Evolutionary conservation across 441 rosid genomes (phyloP).

Genomic region (Pelargonium cotyledonis): DNA sequence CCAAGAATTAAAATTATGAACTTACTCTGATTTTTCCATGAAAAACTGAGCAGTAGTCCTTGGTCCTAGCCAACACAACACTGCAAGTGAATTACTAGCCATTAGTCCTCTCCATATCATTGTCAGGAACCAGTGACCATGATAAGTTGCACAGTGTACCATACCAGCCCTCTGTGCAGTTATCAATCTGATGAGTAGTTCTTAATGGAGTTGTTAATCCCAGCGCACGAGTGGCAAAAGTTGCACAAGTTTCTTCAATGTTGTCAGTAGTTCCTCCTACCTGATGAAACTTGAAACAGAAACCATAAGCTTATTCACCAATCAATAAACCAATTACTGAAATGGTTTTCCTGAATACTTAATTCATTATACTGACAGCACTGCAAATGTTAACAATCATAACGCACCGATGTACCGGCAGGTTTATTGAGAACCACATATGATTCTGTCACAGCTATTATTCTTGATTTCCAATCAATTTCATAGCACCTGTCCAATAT

Average conservation of each 20-base stretch:
- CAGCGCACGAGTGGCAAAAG: conserved; percentile 67
- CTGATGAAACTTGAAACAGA: conserved; percentile 28
- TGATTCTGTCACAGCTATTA: conserved; percentile 60
- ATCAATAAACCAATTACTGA: not conserved
- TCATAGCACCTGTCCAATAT: conserved; percentile 62
- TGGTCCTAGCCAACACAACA: conserved; percentile 74
- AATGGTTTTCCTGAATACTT: not conserved
- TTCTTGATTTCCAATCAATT: conserved; percentile 75
- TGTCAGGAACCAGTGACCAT: conserved; percentile 9
- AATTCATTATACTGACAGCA: not conserved
- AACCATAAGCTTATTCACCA: not conserved
- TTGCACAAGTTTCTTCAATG: conserved; percentile 83
- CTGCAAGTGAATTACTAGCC: conserved; percentile 31
- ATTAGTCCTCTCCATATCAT: not conserved
- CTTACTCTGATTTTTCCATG: conserved; percentile 67
- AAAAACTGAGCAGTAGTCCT: conserved; percentile 70
- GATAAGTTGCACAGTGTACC: conserved; percentile 2
- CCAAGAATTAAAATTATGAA: conserved; percentile 10
- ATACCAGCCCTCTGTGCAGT: conserved; percentile 93
- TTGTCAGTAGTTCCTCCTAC: conserved; percentile 89
- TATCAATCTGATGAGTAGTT: conserved; percentile 93
- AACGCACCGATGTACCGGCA: conserved; percentile 75
- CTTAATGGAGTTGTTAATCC: conserved; percentile 47
- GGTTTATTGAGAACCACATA: conserved; percentile 85
- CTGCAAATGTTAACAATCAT: conserved; percentile 9